These are phyloP conservation scores for Fraxinus velutina DNA, from an alignment of 305 asterid genomes.

Conservation along the genomic window DNA sequence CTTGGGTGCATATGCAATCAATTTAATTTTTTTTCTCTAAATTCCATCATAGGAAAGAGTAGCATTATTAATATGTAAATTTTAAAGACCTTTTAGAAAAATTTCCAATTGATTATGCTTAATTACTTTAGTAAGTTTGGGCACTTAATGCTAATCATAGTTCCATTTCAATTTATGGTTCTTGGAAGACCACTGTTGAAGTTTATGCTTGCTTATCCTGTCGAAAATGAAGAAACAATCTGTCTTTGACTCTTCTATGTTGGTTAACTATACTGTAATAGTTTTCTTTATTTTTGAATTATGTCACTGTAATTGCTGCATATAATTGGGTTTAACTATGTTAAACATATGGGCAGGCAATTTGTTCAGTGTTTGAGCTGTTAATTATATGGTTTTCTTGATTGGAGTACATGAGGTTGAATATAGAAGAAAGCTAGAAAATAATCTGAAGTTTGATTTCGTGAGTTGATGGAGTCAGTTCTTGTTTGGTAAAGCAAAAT, in stretches of 20 bases:
- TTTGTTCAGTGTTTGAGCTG: too few species aligned
- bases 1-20: not conserved
- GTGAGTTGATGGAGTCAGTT: not conserved
- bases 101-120: not conserved
- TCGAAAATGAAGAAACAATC: not conserved
- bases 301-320: too few species aligned
- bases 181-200: not conserved
- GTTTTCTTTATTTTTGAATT: too few species aligned
- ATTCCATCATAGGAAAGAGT: not conserved
- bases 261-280: too few species aligned
- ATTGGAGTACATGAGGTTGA: constrained; percentile 25
- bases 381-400: constrained; percentile 3
- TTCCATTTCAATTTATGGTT: not conserved
- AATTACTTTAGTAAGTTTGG: not conserved
- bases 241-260: too few species aligned
- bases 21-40: not conserved
- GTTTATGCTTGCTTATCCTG: not conserved
- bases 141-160: not conserved
- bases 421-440: constrained; percentile 46
- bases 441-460: constrained; percentile 34
- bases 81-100: not conserved
- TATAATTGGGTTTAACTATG: too few species aligned
- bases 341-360: too few species aligned
- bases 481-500: not conserved
- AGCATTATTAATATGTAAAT: not conserved